Conservation (phyloP, 2,329 filamentous ascomycete species). For the Rhynchosporium secalis region DNA sequence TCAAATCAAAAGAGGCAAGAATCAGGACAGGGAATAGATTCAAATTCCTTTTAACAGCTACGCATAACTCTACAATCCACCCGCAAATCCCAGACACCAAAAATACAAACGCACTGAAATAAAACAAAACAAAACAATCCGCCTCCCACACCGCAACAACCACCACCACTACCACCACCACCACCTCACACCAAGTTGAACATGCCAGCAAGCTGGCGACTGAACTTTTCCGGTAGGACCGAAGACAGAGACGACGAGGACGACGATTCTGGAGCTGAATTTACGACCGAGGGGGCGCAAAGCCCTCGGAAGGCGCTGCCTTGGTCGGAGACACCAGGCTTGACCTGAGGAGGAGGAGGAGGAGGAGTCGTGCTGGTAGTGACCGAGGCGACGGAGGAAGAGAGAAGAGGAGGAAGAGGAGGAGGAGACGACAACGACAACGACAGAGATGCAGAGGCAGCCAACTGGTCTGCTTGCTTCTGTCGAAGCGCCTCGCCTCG, state of each 20-base stretch:
- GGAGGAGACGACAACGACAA: background rate
- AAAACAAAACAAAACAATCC: background rate
- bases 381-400: background rate
- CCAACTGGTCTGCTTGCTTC: background rate
- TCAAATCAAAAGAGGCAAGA: too few species aligned
- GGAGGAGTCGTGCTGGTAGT: background rate
- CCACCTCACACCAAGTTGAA: background rate
- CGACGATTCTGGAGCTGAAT: background rate
- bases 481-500: background rate
- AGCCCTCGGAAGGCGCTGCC: background rate
- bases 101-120: background rate
- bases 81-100: background rate
- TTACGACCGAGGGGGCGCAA: background rate
- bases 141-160: background rate
- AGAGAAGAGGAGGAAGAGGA: background rate
- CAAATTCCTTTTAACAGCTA: too few species aligned
- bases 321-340: background rate
- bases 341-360: background rate
- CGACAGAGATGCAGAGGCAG: background rate
- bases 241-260: background rate
- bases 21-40: too few species aligned
- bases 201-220: background rate
- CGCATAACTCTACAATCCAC: background rate
- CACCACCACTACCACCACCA: background rate
- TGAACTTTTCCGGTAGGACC: background rate